Conservation (phyloP, 139 green algal species). For the Chlorella sp. region DNA sequence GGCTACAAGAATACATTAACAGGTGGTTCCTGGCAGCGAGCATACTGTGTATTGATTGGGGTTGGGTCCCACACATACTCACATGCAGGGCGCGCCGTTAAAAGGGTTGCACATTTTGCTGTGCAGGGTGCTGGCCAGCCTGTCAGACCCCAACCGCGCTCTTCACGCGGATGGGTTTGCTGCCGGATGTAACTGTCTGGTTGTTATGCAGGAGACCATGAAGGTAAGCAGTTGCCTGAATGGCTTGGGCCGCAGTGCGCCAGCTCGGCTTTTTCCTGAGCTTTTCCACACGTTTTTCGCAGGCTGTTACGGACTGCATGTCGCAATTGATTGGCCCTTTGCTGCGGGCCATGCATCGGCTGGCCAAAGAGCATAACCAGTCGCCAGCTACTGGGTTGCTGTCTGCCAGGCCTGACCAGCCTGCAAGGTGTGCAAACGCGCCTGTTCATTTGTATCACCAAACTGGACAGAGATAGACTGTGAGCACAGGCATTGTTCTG, state of each 20-base stretch:
- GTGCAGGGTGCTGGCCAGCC: conserved; percentile 11
- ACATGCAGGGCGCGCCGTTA: neutral
- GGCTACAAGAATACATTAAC: conserved; percentile 32
- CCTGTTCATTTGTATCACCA: too few species aligned
- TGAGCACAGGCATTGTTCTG: too few species aligned
- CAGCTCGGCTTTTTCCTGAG: neutral
- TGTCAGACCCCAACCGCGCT: neutral
- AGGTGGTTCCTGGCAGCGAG: neutral
- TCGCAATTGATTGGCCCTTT: conserved; percentile 57
- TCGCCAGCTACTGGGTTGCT: conserved; percentile 37
- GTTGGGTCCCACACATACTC: too few species aligned
- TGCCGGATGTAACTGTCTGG: conserved; percentile 35
- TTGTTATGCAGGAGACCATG: conserved; percentile 34
- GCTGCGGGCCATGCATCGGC: conserved; percentile 68
- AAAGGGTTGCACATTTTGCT: too few species aligned
- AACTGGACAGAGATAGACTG: too few species aligned
- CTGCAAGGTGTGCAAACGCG: neutral
- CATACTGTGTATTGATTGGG: neutral
- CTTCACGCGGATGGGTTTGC: conserved; percentile 11
- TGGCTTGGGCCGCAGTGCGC: neutral
- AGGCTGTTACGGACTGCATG: conserved; percentile 49
- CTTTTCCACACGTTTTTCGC: neutral
- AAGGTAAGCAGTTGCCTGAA: neutral
- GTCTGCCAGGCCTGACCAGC: conserved; percentile 30
- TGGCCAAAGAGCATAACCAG: conserved; percentile 64